These are phyloP conservation scores for Allantophomopsis cytisporea DNA, from an alignment of 2,329 filamentous ascomycete genomes.

Conservation along the genomic window DNA sequence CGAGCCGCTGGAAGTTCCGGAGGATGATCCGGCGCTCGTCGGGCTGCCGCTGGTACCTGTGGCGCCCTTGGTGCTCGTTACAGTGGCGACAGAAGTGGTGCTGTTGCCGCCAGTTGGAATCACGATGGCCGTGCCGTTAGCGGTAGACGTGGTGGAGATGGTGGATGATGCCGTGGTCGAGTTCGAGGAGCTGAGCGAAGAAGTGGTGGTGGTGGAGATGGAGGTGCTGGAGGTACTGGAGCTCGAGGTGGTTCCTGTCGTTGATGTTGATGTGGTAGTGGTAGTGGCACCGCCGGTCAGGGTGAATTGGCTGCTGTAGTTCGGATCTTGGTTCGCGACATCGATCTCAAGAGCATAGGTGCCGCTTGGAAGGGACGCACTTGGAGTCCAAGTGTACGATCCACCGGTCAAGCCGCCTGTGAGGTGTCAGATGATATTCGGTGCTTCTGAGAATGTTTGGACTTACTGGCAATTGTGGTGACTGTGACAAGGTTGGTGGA, in stretches of 20 bases:
- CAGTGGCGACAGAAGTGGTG: not conserved
- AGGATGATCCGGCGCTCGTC: not conserved
- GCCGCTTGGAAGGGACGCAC: not conserved
- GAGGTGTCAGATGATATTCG: not conserved
- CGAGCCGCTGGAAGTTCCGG: not conserved
- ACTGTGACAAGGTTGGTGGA: conserved; percentile 11
- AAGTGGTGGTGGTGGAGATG: conserved; percentile 1
- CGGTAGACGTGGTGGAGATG: too few species aligned
- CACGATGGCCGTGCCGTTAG: conserved; percentile 1
- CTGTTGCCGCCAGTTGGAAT: not conserved
- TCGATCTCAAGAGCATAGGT: conserved; percentile 4
- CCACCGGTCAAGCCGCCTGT: conserved; percentile 7
- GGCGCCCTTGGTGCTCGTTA: not conserved
- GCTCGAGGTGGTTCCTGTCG: not conserved
- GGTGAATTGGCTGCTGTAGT: conserved; percentile 2
- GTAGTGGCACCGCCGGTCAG: conserved; percentile 1
- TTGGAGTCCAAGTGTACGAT: conserved; percentile 11
- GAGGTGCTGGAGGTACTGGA: not conserved
- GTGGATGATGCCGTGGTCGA: conserved; percentile 1
- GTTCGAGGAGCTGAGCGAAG: not conserved
- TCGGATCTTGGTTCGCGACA: not conserved
- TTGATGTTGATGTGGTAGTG: not conserved
- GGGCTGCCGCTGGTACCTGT: not conserved
- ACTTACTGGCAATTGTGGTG: conserved; percentile 13
- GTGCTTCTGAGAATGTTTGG: not conserved